Base-by-base conservation (phyloP, 163 green algal genomes). In the Dunaliella salina region DNA sequence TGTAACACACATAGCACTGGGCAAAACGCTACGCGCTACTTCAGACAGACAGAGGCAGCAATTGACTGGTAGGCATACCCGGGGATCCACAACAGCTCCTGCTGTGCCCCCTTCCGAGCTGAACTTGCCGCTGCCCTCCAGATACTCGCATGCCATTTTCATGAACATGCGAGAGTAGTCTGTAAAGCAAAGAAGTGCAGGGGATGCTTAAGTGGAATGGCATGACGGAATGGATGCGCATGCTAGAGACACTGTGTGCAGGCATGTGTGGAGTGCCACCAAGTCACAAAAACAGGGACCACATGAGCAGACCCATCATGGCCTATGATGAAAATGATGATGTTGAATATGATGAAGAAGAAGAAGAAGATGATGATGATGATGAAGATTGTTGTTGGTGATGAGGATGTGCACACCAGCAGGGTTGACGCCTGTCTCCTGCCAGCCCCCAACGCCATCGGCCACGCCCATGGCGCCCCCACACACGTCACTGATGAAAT, bases 381-480 rank as follows among this genome's bases (percentile, higher is more conserved):
- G n/a, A n/a, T n/a, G n/a, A n/a, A n/a, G n/a, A n/a, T n/a, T n/a
- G n/a, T n/a, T n/a, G n/a, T n/a, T n/a, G n/a, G n/a, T n/a, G n/a
- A 75, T 18, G 20, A n/a, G 59, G 59, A 67, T 24, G 18, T 20
- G 59, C 80, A 29, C 35, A 94, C 92, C 92, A 90, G 91, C 94
- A 26, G 94, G 94, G 80, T 96, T 96, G 69, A 96, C 90, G 26
- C 90, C 92, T 13, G 63, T 90, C 67, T 95, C 91, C 22, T 90
- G 87, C 92, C 92, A 95, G 24, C 93, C 93, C 18, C 91, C 88
- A 3, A 93, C 87, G 24, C 89, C 90, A 89, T 99, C 97, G 33
- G 97, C 96, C 32, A 99, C 95, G 50, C 96, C 97, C 24, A 98
- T 87, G 0, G 91, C 92, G 20, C 92, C 93, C n/a, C 87, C 85